Percentiles rank a stretch among this genome's conserved stretches.
phyloP scores from a whole-genome alignment of 1,284 basidiomycete species.

The Rhizoctonia solani region DNA sequence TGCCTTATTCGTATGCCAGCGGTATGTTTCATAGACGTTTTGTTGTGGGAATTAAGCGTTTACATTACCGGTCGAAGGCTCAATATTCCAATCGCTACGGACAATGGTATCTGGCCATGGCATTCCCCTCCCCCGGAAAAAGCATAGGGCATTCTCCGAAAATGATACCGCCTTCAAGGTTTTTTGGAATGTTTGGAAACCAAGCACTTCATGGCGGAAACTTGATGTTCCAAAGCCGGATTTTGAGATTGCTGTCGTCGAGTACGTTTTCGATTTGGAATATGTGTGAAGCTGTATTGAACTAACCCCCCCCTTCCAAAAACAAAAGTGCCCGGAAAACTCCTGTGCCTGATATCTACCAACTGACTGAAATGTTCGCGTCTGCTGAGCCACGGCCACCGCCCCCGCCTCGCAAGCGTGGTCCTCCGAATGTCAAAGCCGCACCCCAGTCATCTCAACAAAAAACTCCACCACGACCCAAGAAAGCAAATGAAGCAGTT shows the following conservation, averaged over 20 bases:
- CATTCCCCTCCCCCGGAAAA: constrained; percentile 42
- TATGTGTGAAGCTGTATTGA: neutral
- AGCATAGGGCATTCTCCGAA: constrained; percentile 48
- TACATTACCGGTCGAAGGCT: constrained; percentile 53
- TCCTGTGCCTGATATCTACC: constrained; percentile 69
- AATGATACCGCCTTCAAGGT: constrained; percentile 81
- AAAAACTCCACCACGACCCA: constrained; percentile 31
- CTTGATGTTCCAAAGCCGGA: constrained; percentile 80
- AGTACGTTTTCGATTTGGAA: constrained; percentile 56
- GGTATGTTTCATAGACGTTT: constrained; percentile 47
- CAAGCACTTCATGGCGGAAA: constrained; percentile 81
- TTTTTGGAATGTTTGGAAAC: constrained; percentile 94
- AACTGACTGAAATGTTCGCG: constrained; percentile 67
- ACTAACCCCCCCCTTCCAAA: constrained; percentile 3
- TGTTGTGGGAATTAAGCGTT: neutral
- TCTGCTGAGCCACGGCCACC: constrained; percentile 44
- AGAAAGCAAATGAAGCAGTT: neutral
- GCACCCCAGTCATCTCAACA: constrained; percentile 44
- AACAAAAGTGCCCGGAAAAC: constrained; percentile 66
- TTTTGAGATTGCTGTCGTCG: constrained; percentile 83
- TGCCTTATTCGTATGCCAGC: constrained; percentile 54
- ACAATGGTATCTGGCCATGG: constrained; percentile 70
- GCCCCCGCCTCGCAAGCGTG: constrained; percentile 34
- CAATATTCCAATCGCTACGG: constrained; percentile 72
- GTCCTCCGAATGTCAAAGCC: constrained; percentile 42